phyloP scores from a whole-genome alignment of 2,329 filamentous ascomycete genomes.

The Fusarium continuum region DNA sequence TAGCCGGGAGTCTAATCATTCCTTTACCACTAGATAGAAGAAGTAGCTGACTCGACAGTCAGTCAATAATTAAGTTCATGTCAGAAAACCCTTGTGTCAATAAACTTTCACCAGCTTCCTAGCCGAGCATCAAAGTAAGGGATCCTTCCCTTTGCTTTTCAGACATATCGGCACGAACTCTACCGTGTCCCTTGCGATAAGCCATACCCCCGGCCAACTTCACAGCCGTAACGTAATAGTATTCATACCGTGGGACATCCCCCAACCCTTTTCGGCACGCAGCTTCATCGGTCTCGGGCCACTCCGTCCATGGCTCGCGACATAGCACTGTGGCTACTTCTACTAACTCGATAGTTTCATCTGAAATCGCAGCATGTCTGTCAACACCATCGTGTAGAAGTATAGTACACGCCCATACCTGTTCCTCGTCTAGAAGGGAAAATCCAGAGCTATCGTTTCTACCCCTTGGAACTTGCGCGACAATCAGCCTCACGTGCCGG shows the following conservation, averaged over 20 bases:
- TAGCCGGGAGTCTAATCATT: no score
- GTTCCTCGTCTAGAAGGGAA: background rate
- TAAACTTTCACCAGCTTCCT: no score
- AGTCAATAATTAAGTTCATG: no score
- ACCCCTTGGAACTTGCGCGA: no score
- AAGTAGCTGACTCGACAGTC: no score
- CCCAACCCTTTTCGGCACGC: no score
- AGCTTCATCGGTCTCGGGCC: background rate
- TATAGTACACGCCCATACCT: background rate
- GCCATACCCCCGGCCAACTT: background rate
- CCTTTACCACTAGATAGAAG: no score
- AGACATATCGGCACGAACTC: background rate
- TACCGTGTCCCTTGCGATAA: background rate
- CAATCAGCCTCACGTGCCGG: background rate
- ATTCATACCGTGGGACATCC: background rate
- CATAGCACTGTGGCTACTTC: background rate
- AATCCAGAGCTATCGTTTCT: background rate
- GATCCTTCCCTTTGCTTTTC: background rate
- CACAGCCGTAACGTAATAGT: background rate
- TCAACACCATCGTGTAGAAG: background rate
- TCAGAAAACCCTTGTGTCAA: no score
- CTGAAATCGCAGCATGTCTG: no score
- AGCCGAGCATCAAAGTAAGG: background rate
- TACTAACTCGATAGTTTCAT: background rate
- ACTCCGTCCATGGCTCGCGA: background rate